A percentile compares a stretch with the other conserved stretches of the same genome.
Conservation (phyloP, 129 eudicot species). For the carrot (Daucus carota) region DNA sequence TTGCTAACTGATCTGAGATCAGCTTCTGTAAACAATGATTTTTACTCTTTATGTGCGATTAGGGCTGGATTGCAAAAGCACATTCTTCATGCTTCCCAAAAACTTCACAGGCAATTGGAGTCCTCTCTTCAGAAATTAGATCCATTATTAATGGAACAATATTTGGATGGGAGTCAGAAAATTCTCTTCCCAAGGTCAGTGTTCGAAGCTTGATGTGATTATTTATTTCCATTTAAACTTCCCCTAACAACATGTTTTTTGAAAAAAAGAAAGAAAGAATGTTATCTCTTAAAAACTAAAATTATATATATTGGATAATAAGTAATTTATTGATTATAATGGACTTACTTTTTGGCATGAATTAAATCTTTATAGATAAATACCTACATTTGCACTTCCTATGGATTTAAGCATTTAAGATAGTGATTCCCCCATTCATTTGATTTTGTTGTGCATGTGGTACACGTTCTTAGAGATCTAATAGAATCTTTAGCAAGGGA, state of each 20-base stretch:
- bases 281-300: neutral
- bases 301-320: neutral
- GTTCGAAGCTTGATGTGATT: neutral
- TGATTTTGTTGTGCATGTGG: neutral
- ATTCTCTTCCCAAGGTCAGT: conserved; percentile 70
- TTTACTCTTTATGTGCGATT: conserved; percentile 65
- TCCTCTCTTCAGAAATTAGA: conserved; percentile 27
- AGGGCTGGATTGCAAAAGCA: conserved; percentile 57
- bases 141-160: conserved; percentile 24
- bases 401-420: neutral
- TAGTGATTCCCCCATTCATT: neutral
- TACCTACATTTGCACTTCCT: neutral
- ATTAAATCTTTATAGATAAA: neutral
- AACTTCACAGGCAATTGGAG: conserved; percentile 39
- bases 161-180: conserved; percentile 75
- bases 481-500: conserved; percentile 92
- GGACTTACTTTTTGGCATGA: neutral
- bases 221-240: neutral
- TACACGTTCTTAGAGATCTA: conserved; percentile 77
- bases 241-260: neutral
- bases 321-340: neutral
- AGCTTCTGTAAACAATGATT: conserved; percentile 75
- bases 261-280: too few species aligned
- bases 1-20: conserved; percentile 81
- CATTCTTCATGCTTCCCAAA: conserved; percentile 63